A percentile compares a stretch with the other conserved stretches of the same genome.
These are phyloP conservation scores for Pulveroboletus frians DNA, from an alignment of 768 basidiomycete genomes.

Conservation along the genomic window DNA sequence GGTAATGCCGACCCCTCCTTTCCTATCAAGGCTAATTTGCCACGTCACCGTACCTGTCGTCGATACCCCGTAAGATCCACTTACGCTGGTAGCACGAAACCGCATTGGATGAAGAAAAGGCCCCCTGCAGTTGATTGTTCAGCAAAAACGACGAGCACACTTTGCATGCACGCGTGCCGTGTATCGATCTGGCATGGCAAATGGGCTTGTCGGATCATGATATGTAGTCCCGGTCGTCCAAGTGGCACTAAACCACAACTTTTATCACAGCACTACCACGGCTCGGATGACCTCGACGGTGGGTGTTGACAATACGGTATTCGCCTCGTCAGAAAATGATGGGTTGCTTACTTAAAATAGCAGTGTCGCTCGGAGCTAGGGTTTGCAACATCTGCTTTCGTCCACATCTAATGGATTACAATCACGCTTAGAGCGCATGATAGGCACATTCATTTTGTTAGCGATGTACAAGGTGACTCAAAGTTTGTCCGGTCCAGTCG, in stretches of 20 bases:
- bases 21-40: slow-evolving; percentile 1
- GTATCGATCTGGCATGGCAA: neutral
- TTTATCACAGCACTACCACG: neutral
- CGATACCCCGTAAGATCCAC: neutral
- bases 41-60: slow-evolving; percentile 9
- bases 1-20: neutral
- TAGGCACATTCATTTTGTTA: neutral
- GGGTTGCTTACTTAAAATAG: neutral
- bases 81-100: neutral
- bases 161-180: neutral
- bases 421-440: neutral
- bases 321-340: neutral
- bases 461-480: neutral
- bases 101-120: neutral
- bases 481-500: neutral
- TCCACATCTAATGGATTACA: no score
- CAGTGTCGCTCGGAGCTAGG: neutral
- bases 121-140: neutral
- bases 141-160: neutral
- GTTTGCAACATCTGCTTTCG: no score
- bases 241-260: no score
- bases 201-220: neutral
- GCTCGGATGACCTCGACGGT: neutral
- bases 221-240: no score
- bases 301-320: neutral